Conservation (phyloP, 768 basidiomycete genomes). For the Pisolithus albus region DNA sequence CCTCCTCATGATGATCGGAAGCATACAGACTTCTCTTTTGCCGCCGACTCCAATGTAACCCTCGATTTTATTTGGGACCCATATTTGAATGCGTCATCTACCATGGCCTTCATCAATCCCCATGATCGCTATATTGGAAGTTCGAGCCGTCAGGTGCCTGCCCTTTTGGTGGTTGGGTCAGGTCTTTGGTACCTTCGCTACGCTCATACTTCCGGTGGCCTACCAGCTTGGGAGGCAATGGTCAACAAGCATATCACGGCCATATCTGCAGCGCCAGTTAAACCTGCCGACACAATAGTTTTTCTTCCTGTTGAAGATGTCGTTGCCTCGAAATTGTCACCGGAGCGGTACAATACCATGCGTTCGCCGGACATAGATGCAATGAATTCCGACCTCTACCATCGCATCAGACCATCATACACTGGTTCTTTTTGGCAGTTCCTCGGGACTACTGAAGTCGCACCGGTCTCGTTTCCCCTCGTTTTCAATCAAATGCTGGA, state of each 20-base stretch:
- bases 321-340: constrained; percentile 56
- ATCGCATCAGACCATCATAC: constrained; percentile 46
- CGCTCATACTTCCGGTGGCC: constrained; percentile 60
- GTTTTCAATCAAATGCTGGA: constrained; percentile 81
- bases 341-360: constrained; percentile 61
- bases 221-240: constrained; percentile 70
- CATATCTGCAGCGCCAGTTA: constrained; percentile 31
- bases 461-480: constrained; percentile 54
- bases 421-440: constrained; percentile 26
- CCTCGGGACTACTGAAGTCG: constrained; percentile 12
- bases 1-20: constrained; percentile 54
- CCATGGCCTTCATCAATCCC: constrained; percentile 37
- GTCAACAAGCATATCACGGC: constrained; percentile 58
- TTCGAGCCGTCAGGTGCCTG: constrained; percentile 32
- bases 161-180: constrained; percentile 74
- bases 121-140: constrained; percentile 1
- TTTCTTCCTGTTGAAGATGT: constrained; percentile 75
- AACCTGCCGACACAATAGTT: constrained; percentile 65
- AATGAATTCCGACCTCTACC: constrained; percentile 82
- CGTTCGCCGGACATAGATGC: constrained; percentile 75
- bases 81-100: constrained; percentile 65
- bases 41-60: constrained; percentile 38
- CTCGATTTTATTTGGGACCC: constrained; percentile 81
- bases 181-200: constrained; percentile 90
- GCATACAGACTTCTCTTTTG: constrained; percentile 57